A percentile compares a stretch with the other conserved stretches of the same genome.
Evolutionary conservation across 768 basidiomycete species (phyloP).

Genomic region (Nevesoporus exiguus): DNA sequence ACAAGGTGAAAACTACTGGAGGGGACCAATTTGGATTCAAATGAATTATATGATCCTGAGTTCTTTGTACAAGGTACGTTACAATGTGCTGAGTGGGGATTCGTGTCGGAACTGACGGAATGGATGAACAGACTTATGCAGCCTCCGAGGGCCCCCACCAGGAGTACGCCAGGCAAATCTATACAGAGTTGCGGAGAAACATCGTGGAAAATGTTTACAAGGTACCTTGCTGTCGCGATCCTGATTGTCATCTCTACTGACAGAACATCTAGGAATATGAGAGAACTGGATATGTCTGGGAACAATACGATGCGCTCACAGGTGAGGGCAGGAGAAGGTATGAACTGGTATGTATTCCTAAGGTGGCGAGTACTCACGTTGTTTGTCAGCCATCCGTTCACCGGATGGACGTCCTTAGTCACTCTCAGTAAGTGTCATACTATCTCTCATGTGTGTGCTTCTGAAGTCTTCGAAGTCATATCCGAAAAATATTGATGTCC

Average conservation of each 20-base stretch:
- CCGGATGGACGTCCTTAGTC: slow-evolving; percentile 92
- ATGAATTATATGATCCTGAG: slow-evolving; percentile 92
- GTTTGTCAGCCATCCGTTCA: slow-evolving; percentile 80
- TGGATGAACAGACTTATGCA: slow-evolving; percentile 61
- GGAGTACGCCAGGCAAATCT: slow-evolving; percentile 70
- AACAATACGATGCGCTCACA: slow-evolving; percentile 85
- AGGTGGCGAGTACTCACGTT: slow-evolving; percentile 6
- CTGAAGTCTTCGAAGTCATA: slow-evolving; percentile 43
- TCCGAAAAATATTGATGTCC: slow-evolving; percentile 59
- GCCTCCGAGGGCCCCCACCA: slow-evolving; percentile 79
- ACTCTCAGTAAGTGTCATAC: slow-evolving; percentile 67
- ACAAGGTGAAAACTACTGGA: slow-evolving; percentile 95
- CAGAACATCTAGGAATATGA: slow-evolving; percentile 67
- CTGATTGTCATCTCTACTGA: slow-evolving; percentile 6
- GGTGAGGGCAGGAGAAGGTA: slow-evolving; percentile 86
- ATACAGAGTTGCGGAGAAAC: slow-evolving; percentile 74
- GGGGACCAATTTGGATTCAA: slow-evolving; percentile 94
- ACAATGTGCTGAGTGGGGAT: background rate
- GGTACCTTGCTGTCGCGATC: slow-evolving; percentile 32
- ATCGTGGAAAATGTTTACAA: slow-evolving; percentile 81
- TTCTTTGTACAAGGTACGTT: slow-evolving; percentile 67
- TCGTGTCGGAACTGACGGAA: background rate
- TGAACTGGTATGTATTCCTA: slow-evolving; percentile 16
- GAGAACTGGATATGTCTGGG: slow-evolving; percentile 94
- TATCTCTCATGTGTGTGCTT: background rate